phyloP scores from a whole-genome alignment of 768 basidiomycete species.

The Amanita jacksonii region DNA sequence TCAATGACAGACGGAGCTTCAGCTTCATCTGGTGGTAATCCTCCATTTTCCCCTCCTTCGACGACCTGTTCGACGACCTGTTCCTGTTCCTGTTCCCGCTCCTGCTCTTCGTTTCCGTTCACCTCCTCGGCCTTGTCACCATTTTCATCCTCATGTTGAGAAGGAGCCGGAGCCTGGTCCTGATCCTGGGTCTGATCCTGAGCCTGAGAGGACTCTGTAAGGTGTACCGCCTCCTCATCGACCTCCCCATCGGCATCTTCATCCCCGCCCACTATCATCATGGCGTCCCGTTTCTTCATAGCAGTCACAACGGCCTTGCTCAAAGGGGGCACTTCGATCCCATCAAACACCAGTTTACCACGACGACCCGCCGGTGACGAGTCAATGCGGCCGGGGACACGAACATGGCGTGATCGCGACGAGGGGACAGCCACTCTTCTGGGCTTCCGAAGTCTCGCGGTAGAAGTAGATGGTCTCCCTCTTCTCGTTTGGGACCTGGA shows the following conservation, averaged over 20 bases:
- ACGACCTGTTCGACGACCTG: background rate
- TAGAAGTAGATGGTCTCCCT: background rate
- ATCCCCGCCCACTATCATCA: background rate
- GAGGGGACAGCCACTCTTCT: background rate
- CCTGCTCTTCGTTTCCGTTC: background rate
- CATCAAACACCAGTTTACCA: slow-evolving; percentile 5
- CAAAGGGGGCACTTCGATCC: slow-evolving; percentile 6
- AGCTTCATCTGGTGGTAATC: background rate
- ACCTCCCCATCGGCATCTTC: slow-evolving; percentile 8
- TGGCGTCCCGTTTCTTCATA: slow-evolving; percentile 1
- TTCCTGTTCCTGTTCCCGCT: background rate
- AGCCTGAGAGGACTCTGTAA: no score
- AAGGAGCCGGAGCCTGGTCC: no score
- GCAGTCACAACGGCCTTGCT: background rate
- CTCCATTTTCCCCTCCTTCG: background rate
- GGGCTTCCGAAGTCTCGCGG: background rate
- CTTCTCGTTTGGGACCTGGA: no score
- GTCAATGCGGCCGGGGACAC: background rate
- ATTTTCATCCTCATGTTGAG: slow-evolving; percentile 2
- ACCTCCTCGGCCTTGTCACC: background rate
- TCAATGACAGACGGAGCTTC: background rate
- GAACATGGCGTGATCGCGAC: no score
- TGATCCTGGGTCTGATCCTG: no score
- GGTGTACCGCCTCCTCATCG: background rate
- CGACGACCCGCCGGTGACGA: no score